Base-by-base conservation (phyloP, 2,329 filamentous ascomycete species). In the Leptodontidium sp. region DNA sequence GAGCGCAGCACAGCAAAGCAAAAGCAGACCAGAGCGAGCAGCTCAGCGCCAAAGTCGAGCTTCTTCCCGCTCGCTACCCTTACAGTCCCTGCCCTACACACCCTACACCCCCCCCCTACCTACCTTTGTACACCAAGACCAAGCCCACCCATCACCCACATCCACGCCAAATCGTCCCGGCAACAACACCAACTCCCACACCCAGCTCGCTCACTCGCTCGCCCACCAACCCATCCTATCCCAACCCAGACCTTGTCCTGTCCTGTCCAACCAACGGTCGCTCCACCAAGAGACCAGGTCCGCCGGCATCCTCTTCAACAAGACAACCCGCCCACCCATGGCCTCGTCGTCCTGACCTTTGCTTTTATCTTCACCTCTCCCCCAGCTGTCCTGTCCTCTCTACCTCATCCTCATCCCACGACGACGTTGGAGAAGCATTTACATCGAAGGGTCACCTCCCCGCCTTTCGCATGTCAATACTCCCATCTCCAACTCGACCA, bases 391-490 rank as follows among this genome's bases (percentile, higher is more conserved):
- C 35, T 24, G 40, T 61, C 68, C 40, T 68, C 43, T 66, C 67
- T 63, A 45, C 62, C 66, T 65, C 69, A 50, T 57, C 67, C 68
- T 52, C 50, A 47, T 43, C 62, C 62, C 66, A 26, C 38, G 24
- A 40, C 43, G 24, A 52, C 35, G 64, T 66, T 66, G 45, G 64
- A 68, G 47, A 67, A 68, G 66, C 15, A 43, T 45, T 64, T 62
- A 70, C 69, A 43, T 61, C 70, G 71, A 73, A 71, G 70, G 75
- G 75, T 68, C 69, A 66, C 65, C 65, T 71, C 72, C 68, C 72
- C 70, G 69, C 75, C 73, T 70, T 74, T 75, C 73, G 69, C 70
- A 71, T 75, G 72, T 72, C 61, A 70, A 64, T 64, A 68, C 70
- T 64, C 47, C 29, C 58, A 29, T 21, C 65, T 32, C 40, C 65